Conservation (phyloP, 2,329 filamentous ascomycete genomes). For the Neofusicoccum laricinum region DNA sequence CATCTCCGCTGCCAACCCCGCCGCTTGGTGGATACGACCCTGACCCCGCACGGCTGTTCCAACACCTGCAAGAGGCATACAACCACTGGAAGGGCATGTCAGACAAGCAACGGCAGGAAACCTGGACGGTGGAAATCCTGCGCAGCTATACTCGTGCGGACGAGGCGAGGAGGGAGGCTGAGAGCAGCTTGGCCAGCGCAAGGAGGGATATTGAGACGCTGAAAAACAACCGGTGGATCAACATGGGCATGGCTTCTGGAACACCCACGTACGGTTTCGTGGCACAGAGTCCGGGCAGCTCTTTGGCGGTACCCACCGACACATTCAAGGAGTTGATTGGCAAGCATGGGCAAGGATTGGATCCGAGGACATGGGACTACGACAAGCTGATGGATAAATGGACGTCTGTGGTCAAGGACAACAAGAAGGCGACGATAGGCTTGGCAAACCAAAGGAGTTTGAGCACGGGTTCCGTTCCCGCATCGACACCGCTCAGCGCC, state of each 20-base stretch:
- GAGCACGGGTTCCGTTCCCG: neutral
- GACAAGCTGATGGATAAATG: slow-evolving; percentile 41
- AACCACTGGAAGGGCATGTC: slow-evolving; percentile 70
- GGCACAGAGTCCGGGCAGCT: slow-evolving; percentile 27
- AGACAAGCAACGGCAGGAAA: slow-evolving; percentile 41
- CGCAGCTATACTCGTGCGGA: slow-evolving; percentile 43
- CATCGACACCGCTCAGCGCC: neutral
- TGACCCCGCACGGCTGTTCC: slow-evolving; percentile 66
- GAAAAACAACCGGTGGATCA: slow-evolving; percentile 29
- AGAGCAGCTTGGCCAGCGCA: slow-evolving; percentile 38
- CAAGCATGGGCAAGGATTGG: slow-evolving; percentile 27
- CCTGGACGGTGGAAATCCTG: slow-evolving; percentile 47
- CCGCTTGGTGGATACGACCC: slow-evolving; percentile 43
- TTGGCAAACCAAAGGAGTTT: slow-evolving; percentile 36
- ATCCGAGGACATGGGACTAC: slow-evolving; percentile 40
- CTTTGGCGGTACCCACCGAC: slow-evolving; percentile 34
- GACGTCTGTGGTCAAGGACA: slow-evolving; percentile 34
- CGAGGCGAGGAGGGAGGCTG: slow-evolving; percentile 35
- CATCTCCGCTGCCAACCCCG: slow-evolving; percentile 36
- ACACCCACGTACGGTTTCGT: slow-evolving; percentile 20
- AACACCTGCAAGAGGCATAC: slow-evolving; percentile 76
- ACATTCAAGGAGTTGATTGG: slow-evolving; percentile 39
- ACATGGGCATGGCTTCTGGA: slow-evolving; percentile 19
- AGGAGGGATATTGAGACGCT: slow-evolving; percentile 43
- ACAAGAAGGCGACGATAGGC: slow-evolving; percentile 25